Evolutionary conservation across 1,284 basidiomycete genomes (phyloP).

Genomic region (Polyporus tsugae): DNA sequence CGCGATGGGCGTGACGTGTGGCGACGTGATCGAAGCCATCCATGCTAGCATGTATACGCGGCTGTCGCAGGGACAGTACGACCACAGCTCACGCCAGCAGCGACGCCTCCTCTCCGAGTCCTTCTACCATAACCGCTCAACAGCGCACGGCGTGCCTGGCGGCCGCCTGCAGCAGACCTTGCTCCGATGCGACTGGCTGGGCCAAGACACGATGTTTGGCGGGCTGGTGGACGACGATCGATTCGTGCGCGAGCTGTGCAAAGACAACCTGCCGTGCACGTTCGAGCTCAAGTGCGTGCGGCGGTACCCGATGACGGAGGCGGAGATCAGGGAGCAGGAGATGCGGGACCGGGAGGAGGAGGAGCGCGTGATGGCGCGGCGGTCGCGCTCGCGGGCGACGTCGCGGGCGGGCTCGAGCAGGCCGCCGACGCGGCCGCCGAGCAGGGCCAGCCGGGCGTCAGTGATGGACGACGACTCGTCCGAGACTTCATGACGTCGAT

Average conservation of each 20-base stretch:
- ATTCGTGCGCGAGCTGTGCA: conserved; percentile 52
- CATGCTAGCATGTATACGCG: conserved; percentile 58
- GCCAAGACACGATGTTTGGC: conserved; percentile 62
- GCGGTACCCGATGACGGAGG: conserved; percentile 55
- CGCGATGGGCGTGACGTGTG: conserved; percentile 73
- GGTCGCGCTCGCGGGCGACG: conserved; percentile 33
- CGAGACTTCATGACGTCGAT: conserved; percentile 6
- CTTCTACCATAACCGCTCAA: conserved; percentile 72
- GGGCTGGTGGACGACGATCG: conserved; percentile 60
- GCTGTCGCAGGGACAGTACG: conserved; percentile 59
- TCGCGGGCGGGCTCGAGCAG: conserved; percentile 31
- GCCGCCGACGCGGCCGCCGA: conserved; percentile 27
- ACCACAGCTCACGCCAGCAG: conserved; percentile 44
- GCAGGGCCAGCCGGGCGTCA: conserved; percentile 21
- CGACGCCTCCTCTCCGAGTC: conserved; percentile 54
- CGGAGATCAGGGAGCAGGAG: conserved; percentile 55
- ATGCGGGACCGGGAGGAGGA: conserved; percentile 37
- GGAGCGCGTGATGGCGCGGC: conserved; percentile 19
- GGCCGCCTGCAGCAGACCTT: conserved; percentile 67
- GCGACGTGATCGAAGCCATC: conserved; percentile 71
- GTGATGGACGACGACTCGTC: conserved; percentile 21
- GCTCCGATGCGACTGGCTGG: conserved; percentile 70
- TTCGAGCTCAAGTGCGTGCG: conserved; percentile 64
- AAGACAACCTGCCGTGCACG: conserved; percentile 61
- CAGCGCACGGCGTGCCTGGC: conserved; percentile 68